Conservation (phyloP, 2,329 filamentous ascomycete genomes). For the Clarireedia hainanense region DNA sequence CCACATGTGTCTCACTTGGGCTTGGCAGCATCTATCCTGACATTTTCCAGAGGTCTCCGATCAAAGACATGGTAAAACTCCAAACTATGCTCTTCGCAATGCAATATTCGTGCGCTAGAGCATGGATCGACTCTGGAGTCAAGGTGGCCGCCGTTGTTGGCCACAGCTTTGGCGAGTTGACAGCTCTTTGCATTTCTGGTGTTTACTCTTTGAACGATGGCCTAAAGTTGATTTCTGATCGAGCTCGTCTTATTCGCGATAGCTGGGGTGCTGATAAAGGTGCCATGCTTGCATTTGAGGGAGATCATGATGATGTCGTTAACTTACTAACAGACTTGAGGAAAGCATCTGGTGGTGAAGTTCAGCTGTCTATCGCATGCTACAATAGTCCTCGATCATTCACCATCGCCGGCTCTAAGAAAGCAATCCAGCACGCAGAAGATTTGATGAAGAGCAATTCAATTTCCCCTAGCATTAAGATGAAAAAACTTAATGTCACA, state of each 20-base stretch:
- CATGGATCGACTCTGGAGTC: constrained; percentile 17
- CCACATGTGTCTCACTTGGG: constrained; percentile 1
- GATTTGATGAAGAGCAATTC: not conserved
- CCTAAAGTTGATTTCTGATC: constrained; percentile 22
- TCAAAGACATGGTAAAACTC: constrained; percentile 8
- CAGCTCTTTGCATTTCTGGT: constrained; percentile 30
- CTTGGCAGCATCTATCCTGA: constrained; percentile 12
- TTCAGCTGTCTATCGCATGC: constrained; percentile 30
- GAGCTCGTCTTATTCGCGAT: constrained; percentile 29
- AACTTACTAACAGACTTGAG: too few species aligned
- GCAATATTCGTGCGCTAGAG: constrained; percentile 16
- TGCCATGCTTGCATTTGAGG: not conserved
- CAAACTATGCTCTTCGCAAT: constrained; percentile 13
- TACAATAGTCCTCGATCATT: constrained; percentile 27
- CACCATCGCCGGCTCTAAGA: constrained; percentile 27
- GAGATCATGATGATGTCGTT: not conserved
- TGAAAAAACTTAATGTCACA: constrained; percentile 23
- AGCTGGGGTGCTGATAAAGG: not conserved
- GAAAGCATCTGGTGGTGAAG: too few species aligned
- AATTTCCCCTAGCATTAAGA: not conserved
- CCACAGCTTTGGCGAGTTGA: constrained; percentile 35
- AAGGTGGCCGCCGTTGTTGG: constrained; percentile 22
- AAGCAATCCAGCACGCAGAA: constrained; percentile 20
- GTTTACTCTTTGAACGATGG: not conserved
- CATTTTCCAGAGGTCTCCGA: constrained; percentile 9